Conservation (phyloP, 192 early-diverging fungal species). For the Gryganskiella cystojenkinii region DNA sequence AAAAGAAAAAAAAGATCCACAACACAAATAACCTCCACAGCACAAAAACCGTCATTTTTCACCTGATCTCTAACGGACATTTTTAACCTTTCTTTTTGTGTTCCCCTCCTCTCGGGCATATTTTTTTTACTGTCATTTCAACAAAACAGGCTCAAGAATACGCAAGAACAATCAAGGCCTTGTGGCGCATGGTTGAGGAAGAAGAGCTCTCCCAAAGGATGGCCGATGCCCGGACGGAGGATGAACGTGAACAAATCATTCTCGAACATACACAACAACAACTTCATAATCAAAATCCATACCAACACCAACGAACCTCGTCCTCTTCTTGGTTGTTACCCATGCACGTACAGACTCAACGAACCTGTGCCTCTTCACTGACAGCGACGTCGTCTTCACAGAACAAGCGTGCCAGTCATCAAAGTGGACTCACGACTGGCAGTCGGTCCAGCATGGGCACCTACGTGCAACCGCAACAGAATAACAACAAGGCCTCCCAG, state of each 20-base stretch:
- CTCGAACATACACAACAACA: constrained; percentile 19
- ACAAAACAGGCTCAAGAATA: constrained; percentile 52
- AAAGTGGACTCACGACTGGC: too few species aligned
- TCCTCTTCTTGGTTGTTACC: background rate
- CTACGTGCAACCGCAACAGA: too few species aligned
- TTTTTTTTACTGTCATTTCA: too few species aligned
- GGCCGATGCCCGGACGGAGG: constrained; percentile 21
- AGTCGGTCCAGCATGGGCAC: too few species aligned
- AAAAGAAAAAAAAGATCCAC: background rate
- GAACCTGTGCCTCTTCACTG: too few species aligned
- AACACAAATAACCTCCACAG: background rate
- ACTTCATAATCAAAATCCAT: background rate
- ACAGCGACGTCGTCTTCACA: too few species aligned
- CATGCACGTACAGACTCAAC: too few species aligned
- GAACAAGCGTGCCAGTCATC: too few species aligned
- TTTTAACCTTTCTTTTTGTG: background rate
- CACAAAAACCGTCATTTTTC: background rate
- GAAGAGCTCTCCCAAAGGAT: constrained; percentile 34
- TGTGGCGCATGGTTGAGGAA: constrained; percentile 48
- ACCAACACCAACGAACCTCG: background rate
- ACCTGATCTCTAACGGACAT: background rate
- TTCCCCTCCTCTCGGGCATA: background rate
- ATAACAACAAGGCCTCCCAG: too few species aligned
- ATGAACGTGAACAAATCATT: constrained; percentile 33
- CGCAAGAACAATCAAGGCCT: constrained; percentile 42